These are phyloP conservation scores for Excoecaria cochinchinensis DNA, from an alignment of 345 rosid species.

Conservation along the genomic window DNA sequence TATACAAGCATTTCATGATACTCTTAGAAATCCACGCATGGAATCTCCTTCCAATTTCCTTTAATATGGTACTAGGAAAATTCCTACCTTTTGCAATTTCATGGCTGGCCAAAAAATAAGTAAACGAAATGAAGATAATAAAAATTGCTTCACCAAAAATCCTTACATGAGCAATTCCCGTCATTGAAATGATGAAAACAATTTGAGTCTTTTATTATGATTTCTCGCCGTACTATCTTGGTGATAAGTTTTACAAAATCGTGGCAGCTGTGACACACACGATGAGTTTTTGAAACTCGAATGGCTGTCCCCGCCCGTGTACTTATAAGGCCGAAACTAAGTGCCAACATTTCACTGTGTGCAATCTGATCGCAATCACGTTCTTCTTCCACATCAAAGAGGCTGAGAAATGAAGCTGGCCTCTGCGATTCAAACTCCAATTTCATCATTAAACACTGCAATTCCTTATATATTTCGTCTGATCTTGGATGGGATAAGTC, in stretches of 20 bases:
- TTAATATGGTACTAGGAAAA: too few species aligned
- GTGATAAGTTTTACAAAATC: constrained; percentile 36
- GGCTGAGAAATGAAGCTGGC: constrained; percentile 24
- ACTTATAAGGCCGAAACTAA: constrained; percentile 51
- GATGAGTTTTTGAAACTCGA: constrained; percentile 42
- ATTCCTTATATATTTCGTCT: constrained; percentile 41
- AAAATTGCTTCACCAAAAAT: constrained; percentile 22
- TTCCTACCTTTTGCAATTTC: too few species aligned
- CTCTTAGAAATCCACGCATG: too few species aligned
- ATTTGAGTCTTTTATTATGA: constrained; percentile 42
- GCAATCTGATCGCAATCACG: constrained; percentile 42
- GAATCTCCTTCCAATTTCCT: too few species aligned
- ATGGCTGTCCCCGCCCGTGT: constrained; percentile 32
- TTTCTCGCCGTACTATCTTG: constrained; percentile 38
- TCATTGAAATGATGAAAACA: constrained; percentile 46
- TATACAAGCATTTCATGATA: too few species aligned
- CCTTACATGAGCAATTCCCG: constrained; percentile 45
- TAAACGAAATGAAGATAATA: neutral
- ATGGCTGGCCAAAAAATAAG: too few species aligned
- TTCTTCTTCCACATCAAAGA: constrained; percentile 50
- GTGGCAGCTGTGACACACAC: constrained; percentile 42
- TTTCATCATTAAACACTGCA: constrained; percentile 36
- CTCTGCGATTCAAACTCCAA: constrained; percentile 13
- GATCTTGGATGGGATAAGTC: constrained; percentile 56
- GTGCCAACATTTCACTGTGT: constrained; percentile 58